phyloP scores from a whole-genome alignment of 345 rosid species.

The Geranium brycei region DNA sequence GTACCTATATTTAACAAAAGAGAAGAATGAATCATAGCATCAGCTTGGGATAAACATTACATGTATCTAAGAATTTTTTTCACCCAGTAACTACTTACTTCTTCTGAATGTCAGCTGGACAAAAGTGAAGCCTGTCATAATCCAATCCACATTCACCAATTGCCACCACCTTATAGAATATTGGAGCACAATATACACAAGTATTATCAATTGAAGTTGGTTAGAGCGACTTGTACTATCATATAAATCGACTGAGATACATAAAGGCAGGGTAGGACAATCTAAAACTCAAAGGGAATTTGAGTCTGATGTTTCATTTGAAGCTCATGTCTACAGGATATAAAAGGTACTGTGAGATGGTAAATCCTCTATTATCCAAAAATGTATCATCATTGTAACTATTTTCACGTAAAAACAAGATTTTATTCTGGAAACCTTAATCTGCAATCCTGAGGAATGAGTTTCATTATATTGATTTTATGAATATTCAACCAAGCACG shows the following conservation, averaged over 20 bases:
- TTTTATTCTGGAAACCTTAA: too few species aligned
- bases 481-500: too few species aligned
- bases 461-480: too few species aligned
- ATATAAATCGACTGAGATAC: background rate
- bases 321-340: too few species aligned
- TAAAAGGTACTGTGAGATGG: background rate
- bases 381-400: background rate
- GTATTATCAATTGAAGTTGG: background rate
- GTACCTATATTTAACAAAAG: slow-evolving; percentile 32
- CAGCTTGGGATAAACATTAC: background rate
- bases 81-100: slow-evolving; percentile 37
- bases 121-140: slow-evolving; percentile 93
- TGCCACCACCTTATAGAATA: slow-evolving; percentile 63
- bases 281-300: background rate
- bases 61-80: background rate
- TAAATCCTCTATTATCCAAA: background rate
- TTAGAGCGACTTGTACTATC: background rate
- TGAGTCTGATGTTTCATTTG: background rate
- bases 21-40: background rate
- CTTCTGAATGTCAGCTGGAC: slow-evolving; percentile 66
- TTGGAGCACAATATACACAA: slow-evolving; percentile 2
- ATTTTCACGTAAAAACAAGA: background rate
- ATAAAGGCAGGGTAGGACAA: background rate
- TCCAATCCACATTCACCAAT: slow-evolving; percentile 97
- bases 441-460: too few species aligned